Base-by-base conservation (phyloP, 108 stramenopile species). In the Mediolabrus comicus region DNA sequence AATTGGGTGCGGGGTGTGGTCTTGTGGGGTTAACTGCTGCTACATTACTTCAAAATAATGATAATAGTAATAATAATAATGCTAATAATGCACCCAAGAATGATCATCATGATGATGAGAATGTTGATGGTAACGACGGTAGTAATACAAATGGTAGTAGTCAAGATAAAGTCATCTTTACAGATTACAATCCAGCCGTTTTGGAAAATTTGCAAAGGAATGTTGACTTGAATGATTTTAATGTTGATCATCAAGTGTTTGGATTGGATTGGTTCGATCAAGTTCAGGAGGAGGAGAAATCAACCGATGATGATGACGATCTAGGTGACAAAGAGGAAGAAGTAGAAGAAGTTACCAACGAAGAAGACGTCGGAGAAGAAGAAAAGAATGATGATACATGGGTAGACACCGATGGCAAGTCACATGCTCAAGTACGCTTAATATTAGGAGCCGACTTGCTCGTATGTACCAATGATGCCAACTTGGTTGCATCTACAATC, bases 1-100 rank as follows among this genome's bases (percentile, higher is more conserved):
- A 92, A 58, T 30, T 92, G 38, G 91, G 91, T 4, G 72, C 88
- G 10, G 91, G 91, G 13, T 89, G 88, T 69, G 91, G 91, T 27
- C 71, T 92, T 10, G 62, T 66, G 2, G 91, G 91, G 13, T 62
- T 92, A 2, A 72, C 86, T 3, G 87, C 88, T 9, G 88, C 86
- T 0, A 51, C 54, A n/a, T 32, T 75, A 11, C 59, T 72, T 36
- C 16, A 41, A 11, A 31, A 70, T 2, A 11, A 30, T 11, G 60
- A 43, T 17, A 74, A 43, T 22, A 14, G 31, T 22, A n/a, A n/a
- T n/a, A n/a, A n/a, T n/a, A n/a, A n/a, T n/a, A n/a, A n/a, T n/a
- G n/a, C n/a, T n/a, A n/a, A n/a, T n/a, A n/a, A n/a, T n/a, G n/a
- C n/a, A n/a, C n/a, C n/a, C n/a, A n/a, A n/a, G n/a, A n/a, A n/a